These are phyloP conservation scores for Exophiala spinifera DNA, from an alignment of 2,329 filamentous ascomycete genomes.

Conservation along the genomic window DNA sequence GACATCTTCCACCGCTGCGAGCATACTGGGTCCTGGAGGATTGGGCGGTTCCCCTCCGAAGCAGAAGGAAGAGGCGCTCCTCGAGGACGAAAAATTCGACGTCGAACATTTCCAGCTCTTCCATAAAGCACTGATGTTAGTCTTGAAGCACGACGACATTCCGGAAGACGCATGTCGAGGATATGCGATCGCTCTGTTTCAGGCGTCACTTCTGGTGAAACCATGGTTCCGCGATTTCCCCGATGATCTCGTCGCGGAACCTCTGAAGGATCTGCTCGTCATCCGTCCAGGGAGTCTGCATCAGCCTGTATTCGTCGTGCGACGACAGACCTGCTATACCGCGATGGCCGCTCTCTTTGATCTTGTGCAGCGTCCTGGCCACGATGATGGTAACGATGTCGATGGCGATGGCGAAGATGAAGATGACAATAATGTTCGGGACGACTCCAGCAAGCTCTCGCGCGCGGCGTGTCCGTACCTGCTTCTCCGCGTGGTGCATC, in stretches of 20 bases:
- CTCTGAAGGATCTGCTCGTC: constrained; percentile 61
- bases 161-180: constrained; percentile 56
- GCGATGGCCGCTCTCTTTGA: constrained; percentile 77
- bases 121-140: constrained; percentile 43
- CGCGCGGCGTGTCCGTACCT: constrained; percentile 75
- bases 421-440: too few species aligned
- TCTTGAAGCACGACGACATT: constrained; percentile 49
- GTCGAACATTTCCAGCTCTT: constrained; percentile 69
- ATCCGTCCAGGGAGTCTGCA: constrained; percentile 70
- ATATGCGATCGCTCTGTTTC: constrained; percentile 75
- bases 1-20: constrained; percentile 64
- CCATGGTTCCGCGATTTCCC: constrained; percentile 62
- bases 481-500: constrained; percentile 74
- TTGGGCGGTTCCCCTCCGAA: constrained; percentile 40
- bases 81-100: constrained; percentile 76
- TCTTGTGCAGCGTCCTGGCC: constrained; percentile 47
- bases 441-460: constrained; percentile 51
- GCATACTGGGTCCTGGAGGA: constrained; percentile 66
- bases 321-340: constrained; percentile 72
- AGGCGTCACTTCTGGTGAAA: constrained; percentile 74
- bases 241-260: constrained; percentile 44
- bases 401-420: neutral
- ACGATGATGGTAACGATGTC: neutral
- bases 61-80: constrained; percentile 41
- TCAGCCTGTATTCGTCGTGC: constrained; percentile 60